Evolutionary conservation across 2,329 filamentous ascomycete genomes (phyloP).

Genomic region (Sclerotinia borealis): DNA sequence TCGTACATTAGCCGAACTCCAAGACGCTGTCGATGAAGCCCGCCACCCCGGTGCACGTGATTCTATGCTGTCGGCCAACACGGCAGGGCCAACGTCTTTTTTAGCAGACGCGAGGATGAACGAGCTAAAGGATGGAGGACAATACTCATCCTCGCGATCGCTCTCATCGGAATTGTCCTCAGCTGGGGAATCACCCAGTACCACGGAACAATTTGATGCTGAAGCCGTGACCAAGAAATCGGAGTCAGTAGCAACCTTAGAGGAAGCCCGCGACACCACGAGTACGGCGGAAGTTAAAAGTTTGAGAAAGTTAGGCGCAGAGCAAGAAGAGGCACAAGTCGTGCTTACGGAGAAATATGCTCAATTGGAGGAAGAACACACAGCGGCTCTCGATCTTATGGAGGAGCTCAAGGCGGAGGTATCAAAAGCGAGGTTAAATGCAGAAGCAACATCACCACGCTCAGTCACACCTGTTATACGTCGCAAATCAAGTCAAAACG

Average conservation of each 20-base stretch:
- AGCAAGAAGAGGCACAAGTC: slow-evolving; percentile 71
- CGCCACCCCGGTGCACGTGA: slow-evolving; percentile 49
- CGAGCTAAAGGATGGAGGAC: slow-evolving; percentile 60
- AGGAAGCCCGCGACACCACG: slow-evolving; percentile 39
- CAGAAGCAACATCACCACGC: slow-evolving; percentile 46
- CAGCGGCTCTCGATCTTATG: slow-evolving; percentile 74
- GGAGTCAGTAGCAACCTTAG: slow-evolving; percentile 22
- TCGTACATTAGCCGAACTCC: slow-evolving; percentile 73
- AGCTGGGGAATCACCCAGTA: slow-evolving; percentile 68
- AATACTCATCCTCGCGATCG: slow-evolving; percentile 76
- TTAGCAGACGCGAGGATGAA: slow-evolving; percentile 70
- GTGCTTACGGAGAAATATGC: slow-evolving; percentile 72
- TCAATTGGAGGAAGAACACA: slow-evolving; percentile 77
- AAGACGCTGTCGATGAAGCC: slow-evolving; percentile 77
- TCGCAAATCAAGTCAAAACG: slow-evolving; percentile 85
- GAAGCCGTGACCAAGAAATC: slow-evolving; percentile 42
- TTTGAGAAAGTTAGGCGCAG: slow-evolving; percentile 62
- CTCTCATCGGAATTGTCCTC: slow-evolving; percentile 92
- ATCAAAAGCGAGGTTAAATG: slow-evolving; percentile 62
- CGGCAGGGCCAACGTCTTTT: slow-evolving; percentile 69
- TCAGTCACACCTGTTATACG: slow-evolving; percentile 74
- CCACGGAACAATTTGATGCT: slow-evolving; percentile 55
- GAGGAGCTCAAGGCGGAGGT: slow-evolving; percentile 88
- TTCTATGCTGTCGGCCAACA: slow-evolving; percentile 48
- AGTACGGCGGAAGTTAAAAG: slow-evolving; percentile 62